A percentile compares a stretch with the other conserved stretches of the same genome.
phyloP scores from a whole-genome alignment of 306 rosid species.

The Myrica gale region DNA sequence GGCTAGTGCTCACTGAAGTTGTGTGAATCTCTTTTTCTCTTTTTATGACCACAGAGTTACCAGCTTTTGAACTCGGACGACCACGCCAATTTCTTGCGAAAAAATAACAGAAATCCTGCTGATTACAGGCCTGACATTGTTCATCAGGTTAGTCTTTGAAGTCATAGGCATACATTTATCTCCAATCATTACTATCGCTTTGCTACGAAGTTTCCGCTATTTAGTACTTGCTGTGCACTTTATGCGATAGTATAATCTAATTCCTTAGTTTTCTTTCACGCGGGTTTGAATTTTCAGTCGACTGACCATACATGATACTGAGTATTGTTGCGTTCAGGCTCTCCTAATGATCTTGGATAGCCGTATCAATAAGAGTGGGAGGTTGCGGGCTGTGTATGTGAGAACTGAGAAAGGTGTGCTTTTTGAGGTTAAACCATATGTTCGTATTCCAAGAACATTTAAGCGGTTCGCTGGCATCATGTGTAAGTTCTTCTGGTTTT shows the following conservation, averaged over 20 bases:
- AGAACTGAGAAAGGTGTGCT: slow-evolving; percentile 77
- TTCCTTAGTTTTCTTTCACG: neutral
- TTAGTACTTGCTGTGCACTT: neutral
- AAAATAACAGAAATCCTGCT: slow-evolving; percentile 62
- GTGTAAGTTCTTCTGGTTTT: slow-evolving; percentile 52
- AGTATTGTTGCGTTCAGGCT: slow-evolving; percentile 46
- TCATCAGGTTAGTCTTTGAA: slow-evolving; percentile 60
- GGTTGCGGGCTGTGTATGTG: slow-evolving; percentile 69
- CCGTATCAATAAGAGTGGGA: slow-evolving; percentile 80
- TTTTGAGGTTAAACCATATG: slow-evolving; percentile 74
- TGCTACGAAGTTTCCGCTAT: neutral
- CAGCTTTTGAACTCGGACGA: slow-evolving; percentile 86
- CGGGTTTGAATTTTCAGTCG: neutral
- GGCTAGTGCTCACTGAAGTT: neutral
- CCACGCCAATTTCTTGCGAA: slow-evolving; percentile 62
- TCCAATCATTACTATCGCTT: neutral
- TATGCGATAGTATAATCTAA: neutral
- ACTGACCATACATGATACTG: neutral
- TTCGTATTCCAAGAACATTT: slow-evolving; percentile 86
- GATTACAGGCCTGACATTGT: slow-evolving; percentile 80
- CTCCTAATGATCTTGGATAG: slow-evolving; percentile 77
- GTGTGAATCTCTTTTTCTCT: neutral
- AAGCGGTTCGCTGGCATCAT: slow-evolving; percentile 78
- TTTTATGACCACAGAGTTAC: slow-evolving; percentile 43
- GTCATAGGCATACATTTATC: neutral